Conservation (phyloP, 2,329 filamentous ascomycete genomes). For the Magnaporthiopsis incrustans region DNA sequence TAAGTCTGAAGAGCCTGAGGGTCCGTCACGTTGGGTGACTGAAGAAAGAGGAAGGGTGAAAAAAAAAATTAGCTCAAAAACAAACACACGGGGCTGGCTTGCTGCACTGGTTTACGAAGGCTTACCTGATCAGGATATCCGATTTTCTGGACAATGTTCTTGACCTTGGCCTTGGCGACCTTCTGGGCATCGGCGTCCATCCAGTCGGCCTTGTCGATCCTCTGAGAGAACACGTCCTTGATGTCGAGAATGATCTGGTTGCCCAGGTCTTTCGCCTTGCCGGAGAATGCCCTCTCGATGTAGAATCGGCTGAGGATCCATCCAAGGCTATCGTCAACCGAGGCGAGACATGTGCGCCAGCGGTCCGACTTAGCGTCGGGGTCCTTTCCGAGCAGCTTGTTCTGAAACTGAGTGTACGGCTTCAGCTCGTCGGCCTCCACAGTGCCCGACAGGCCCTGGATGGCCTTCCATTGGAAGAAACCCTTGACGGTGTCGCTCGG, state of each 20-base stretch:
- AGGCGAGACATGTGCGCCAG: conserved; percentile 55
- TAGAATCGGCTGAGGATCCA: conserved; percentile 68
- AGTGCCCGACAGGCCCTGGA: conserved; percentile 41
- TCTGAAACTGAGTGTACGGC: conserved; percentile 51
- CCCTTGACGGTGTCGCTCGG: conserved; percentile 46
- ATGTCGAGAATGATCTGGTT: conserved; percentile 65
- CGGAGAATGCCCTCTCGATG: conserved; percentile 58
- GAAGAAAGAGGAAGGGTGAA: too few relatives aligned
- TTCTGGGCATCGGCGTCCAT: conserved; percentile 54
- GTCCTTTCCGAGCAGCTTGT: conserved; percentile 53
- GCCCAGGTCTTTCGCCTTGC: conserved; percentile 57
- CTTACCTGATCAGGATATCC: conserved; percentile 48
- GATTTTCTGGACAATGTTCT: conserved; percentile 61
- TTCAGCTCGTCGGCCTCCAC: conserved; percentile 53
- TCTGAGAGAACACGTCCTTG: conserved; percentile 55
- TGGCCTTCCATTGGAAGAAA: conserved; percentile 58
- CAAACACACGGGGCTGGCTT: not conserved
- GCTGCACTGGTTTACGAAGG: not conserved
- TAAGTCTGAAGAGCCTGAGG: conserved; percentile 46
- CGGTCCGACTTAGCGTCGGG: conserved; percentile 54
- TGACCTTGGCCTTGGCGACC: conserved; percentile 55
- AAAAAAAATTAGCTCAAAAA: not conserved
- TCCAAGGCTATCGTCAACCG: conserved; percentile 49
- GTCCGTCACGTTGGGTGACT: conserved; percentile 49
- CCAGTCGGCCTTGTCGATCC: conserved; percentile 52